A percentile compares a stretch with the other conserved stretches of the same genome.
These are phyloP conservation scores for Quercus gilva DNA, from an alignment of 306 rosid species.

Conservation along the genomic window DNA sequence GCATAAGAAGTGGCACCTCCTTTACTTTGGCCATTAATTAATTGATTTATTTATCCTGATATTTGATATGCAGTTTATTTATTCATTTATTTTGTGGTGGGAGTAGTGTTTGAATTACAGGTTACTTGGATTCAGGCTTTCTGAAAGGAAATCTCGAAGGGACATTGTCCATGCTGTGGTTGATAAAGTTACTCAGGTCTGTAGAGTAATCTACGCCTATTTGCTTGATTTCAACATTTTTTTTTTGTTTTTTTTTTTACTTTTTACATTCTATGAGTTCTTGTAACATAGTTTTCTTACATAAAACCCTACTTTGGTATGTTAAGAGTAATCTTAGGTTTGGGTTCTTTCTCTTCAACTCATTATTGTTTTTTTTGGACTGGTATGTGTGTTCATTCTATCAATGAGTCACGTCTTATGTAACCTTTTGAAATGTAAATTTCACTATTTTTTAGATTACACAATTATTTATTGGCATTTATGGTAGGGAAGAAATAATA, in stretches of 20 bases:
- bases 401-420: not conserved
- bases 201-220: constrained; percentile 21
- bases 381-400: not conserved
- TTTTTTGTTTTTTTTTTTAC: not conserved
- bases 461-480: not conserved
- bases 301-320: not conserved
- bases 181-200: constrained; percentile 69
- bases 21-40: not conserved
- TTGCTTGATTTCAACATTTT: constrained; percentile 5
- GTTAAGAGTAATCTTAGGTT: not conserved
- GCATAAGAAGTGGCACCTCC: constrained; percentile 6
- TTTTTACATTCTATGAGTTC: not conserved
- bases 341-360: not conserved
- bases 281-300: not conserved
- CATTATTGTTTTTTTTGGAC: not conserved
- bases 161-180: constrained; percentile 49
- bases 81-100: constrained; percentile 24
- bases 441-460: not conserved
- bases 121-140: constrained; percentile 87
- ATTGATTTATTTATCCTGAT: constrained; percentile 8
- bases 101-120: constrained; percentile 84
- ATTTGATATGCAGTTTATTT: constrained; percentile 20
- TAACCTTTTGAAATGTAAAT: not conserved
- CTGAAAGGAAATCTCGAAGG: constrained; percentile 49
- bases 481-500: not conserved